Evolutionary conservation across 2,329 filamentous ascomycete species (phyloP).

Genomic region (Cyphellophora attinorum): DNA sequence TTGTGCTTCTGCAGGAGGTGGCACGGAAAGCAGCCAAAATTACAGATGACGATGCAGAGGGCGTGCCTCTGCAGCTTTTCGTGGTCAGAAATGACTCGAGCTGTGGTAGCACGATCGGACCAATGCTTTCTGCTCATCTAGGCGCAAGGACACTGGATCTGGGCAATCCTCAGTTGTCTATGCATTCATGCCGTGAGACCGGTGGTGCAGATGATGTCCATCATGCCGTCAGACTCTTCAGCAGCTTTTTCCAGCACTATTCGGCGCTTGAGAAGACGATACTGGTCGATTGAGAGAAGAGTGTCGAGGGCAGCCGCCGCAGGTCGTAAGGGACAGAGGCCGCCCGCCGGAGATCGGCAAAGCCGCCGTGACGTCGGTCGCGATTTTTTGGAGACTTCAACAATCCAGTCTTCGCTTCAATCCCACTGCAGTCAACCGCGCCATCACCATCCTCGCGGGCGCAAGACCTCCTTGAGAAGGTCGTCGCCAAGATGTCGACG

Average conservation of each 20-base stretch:
- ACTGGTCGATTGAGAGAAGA: conserved; percentile 58
- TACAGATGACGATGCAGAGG: conserved; percentile 44
- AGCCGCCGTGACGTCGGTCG: too few species aligned
- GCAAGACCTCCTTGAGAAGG: too few species aligned
- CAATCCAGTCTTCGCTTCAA: too few species aligned
- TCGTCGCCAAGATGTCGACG: conserved; percentile 15
- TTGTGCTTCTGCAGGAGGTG: conserved; percentile 82
- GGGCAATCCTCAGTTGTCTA: conserved; percentile 87
- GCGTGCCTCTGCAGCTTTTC: conserved; percentile 86
- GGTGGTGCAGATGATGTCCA: conserved; percentile 81
- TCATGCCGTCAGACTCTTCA: conserved; percentile 75
- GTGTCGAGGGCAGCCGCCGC: too few species aligned
- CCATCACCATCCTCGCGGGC: too few species aligned
- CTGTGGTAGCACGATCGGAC: conserved; percentile 93
- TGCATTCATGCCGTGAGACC: conserved; percentile 95
- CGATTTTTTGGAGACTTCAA: too few species aligned
- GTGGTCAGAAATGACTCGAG: conserved; percentile 92
- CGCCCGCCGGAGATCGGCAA: too few species aligned
- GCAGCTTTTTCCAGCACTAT: conserved; percentile 77
- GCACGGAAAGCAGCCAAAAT: conserved; percentile 51
- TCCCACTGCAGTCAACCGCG: too few species aligned
- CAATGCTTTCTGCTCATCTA: conserved; percentile 83
- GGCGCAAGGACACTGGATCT: conserved; percentile 84
- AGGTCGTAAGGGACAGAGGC: too few species aligned
- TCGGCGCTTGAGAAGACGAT: conserved; percentile 75